A percentile compares a stretch with the other conserved stretches of the same genome.
Conservation (phyloP, 345 rosid genomes). For the Excoecaria agallocha region DNA sequence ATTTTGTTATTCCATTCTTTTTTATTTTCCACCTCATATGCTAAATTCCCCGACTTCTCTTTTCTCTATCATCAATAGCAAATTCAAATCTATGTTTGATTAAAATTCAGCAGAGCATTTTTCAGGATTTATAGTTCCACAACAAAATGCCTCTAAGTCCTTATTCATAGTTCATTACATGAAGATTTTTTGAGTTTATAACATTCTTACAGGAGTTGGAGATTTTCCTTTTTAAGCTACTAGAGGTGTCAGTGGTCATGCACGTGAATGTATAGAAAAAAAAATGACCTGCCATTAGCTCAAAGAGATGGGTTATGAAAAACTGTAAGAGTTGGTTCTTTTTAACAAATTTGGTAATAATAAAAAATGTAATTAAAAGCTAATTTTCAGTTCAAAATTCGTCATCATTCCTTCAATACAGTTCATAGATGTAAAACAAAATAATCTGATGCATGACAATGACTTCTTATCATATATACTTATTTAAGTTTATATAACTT, state of each 20-base stretch:
- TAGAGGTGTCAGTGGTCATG: background rate
- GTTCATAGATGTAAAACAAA: background rate
- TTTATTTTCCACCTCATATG: background rate
- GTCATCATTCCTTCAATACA: background rate
- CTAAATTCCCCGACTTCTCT: background rate
- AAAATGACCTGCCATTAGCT: background rate
- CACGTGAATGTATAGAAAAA: background rate
- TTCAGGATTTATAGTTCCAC: background rate
- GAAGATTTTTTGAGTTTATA: background rate
- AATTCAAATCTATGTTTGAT: background rate
- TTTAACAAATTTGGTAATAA: background rate
- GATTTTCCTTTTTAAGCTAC: background rate
- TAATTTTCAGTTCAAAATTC: background rate
- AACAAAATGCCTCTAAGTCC: background rate
- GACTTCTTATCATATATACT: background rate
- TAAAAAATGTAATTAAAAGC: background rate
- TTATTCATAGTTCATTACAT: background rate
- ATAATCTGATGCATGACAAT: background rate
- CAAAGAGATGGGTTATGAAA: background rate
- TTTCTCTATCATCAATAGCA: background rate
- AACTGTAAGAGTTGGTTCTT: background rate
- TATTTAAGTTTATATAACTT: background rate
- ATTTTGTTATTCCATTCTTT: background rate
- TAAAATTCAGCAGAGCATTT: background rate
- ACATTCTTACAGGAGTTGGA: background rate